Evolutionary conservation across 352 stramenopile species (phyloP).

Genomic region (Peronospora farinosa): DNA sequence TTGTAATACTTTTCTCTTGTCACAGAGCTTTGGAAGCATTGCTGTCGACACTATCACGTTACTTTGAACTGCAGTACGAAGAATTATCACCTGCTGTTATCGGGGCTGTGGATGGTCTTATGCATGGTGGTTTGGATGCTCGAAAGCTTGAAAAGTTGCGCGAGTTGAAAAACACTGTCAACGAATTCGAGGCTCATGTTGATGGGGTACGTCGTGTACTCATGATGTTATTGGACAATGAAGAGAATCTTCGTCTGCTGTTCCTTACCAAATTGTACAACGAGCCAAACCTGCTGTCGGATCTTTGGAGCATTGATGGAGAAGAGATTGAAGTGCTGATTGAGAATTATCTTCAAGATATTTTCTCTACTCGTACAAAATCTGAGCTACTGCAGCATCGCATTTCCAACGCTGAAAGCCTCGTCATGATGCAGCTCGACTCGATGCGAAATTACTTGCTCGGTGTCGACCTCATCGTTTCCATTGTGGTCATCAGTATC

Average conservation of each 20-base stretch:
- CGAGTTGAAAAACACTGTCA: conserved; percentile 63
- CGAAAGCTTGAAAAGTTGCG: conserved; percentile 55
- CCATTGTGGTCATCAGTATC: conserved; percentile 53
- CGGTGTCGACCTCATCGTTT: conserved; percentile 64
- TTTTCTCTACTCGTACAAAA: conserved; percentile 70
- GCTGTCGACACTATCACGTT: conserved; percentile 42
- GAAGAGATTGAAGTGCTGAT: conserved; percentile 73
- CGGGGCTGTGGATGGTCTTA: conserved; percentile 35
- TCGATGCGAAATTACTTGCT: conserved; percentile 77
- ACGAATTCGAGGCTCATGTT: conserved; percentile 66
- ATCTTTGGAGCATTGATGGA: conserved; percentile 60
- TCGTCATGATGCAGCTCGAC: conserved; percentile 79
- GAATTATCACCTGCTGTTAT: conserved; percentile 34
- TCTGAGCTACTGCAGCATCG: conserved; percentile 61
- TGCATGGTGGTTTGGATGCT: conserved; percentile 40
- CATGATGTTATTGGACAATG: conserved; percentile 65
- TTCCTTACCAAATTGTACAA: conserved; percentile 63
- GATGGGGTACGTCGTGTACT: conserved; percentile 51
- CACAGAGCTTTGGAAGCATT: conserved; percentile 49
- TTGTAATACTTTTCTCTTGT: not conserved
- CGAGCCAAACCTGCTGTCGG: conserved; percentile 41
- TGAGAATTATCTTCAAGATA: conserved; percentile 76
- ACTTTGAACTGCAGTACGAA: conserved; percentile 50
- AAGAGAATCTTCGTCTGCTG: conserved; percentile 53
- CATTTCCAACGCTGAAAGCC: conserved; percentile 68